These are phyloP conservation scores for Allantophomopsis lycopodina DNA, from an alignment of 2,329 filamentous ascomycete species.

Conservation along the genomic window DNA sequence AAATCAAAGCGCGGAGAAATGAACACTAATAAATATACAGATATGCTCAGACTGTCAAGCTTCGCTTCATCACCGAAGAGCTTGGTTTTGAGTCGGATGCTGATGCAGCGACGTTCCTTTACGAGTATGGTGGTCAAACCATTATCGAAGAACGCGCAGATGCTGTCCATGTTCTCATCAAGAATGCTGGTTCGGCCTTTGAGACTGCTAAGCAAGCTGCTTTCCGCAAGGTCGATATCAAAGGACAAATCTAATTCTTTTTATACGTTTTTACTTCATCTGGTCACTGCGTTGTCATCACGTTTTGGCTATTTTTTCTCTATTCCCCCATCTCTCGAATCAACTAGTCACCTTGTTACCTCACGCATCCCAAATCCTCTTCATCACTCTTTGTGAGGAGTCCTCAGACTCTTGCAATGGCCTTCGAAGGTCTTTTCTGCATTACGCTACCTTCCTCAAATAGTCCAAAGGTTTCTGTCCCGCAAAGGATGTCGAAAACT, in stretches of 20 bases:
- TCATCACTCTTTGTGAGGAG: no score
- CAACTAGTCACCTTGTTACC: no score
- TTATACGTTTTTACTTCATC: not conserved
- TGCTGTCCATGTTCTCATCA: slow-evolving; percentile 58
- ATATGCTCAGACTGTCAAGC: slow-evolving; percentile 80
- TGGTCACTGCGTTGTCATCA: no score
- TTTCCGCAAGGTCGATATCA: slow-evolving; percentile 86
- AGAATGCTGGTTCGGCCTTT: slow-evolving; percentile 61
- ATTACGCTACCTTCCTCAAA: no score
- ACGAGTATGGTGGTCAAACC: slow-evolving; percentile 62
- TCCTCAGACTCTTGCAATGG: no score
- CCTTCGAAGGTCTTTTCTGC: no score
- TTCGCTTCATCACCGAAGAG: slow-evolving; percentile 90
- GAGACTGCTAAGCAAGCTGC: slow-evolving; percentile 60
- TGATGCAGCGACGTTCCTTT: slow-evolving; percentile 82
- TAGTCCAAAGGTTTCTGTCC: no score
- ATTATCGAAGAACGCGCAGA: slow-evolving; percentile 67
- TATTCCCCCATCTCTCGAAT: no score
- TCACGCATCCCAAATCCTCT: no score
- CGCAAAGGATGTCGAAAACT: no score
- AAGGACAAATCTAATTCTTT: slow-evolving; percentile 66
- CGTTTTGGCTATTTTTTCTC: no score
- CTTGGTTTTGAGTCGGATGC: slow-evolving; percentile 89
- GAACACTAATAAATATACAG: slow-evolving; percentile 44
- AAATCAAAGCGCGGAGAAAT: not conserved